Conservation (phyloP, 2,329 filamentous ascomycete genomes). For the Dactylonectria macrodidyma region DNA sequence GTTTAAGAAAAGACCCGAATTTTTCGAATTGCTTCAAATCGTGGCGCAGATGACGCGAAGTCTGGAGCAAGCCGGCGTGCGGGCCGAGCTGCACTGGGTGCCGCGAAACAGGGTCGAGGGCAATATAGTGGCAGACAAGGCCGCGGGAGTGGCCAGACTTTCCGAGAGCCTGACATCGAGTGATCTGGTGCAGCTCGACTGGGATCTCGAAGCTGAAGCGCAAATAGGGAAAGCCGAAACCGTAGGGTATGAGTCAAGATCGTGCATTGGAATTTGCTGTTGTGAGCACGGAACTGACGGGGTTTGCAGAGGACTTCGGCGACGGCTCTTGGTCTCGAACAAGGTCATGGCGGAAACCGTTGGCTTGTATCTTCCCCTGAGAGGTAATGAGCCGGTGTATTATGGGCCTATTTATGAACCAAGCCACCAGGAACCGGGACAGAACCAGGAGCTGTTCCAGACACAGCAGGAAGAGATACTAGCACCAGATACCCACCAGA, state of each 20-base stretch:
- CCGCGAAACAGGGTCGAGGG: conserved; percentile 27
- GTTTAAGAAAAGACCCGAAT: neutral
- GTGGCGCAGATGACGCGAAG: neutral
- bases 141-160: conserved; percentile 12
- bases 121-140: conserved; percentile 30
- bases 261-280: neutral
- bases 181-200: conserved; percentile 17
- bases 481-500: too few species aligned
- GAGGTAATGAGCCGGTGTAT: neutral
- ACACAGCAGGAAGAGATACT: neutral
- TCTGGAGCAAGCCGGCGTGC: conserved; percentile 15
- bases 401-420: neutral
- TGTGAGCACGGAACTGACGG: neutral
- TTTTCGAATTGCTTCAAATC: neutral
- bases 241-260: neutral
- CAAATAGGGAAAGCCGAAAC: neutral
- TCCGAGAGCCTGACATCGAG: neutral
- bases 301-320: neutral
- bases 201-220: neutral
- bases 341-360: conserved; percentile 1
- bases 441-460: neutral
- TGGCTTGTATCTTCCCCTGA: neutral
- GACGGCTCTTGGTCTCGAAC: neutral
- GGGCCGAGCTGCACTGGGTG: conserved; percentile 38
- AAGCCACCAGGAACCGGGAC: neutral